Evolutionary conservation across 2,329 filamentous ascomycete genomes (phyloP), one percentile per base, ranked within the genome.

Genomic region (Grosmannia huntii): DNA sequence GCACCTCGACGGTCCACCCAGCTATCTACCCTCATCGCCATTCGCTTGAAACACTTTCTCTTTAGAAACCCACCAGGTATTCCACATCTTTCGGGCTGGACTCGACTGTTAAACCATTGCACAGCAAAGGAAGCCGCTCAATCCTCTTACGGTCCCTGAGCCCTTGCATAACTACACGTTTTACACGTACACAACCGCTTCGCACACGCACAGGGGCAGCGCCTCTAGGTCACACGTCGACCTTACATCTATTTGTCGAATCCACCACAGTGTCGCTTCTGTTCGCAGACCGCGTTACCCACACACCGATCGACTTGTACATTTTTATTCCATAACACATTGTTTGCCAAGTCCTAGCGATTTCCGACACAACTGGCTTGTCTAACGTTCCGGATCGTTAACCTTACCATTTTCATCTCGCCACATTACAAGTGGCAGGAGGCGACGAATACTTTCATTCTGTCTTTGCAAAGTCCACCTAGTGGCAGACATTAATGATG

Each of bases 401-500:
- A 50, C 48, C 7, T 27, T 49, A n/a, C 2, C n/a, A 23, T 53
- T 31, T 57, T 44, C 16, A 27, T 46, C 46, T 44, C 28, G 23
- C 52, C 52, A 27, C 11, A 6, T 41, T 19, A 21, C 38, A 19
- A 55, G 36, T 59, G 53, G 46, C 27, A 50, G 16, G 12, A 36
- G 19, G 11, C 44, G 9, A 38, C 36, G 4, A 11, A 11, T 28
- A 49, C 9, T 56, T 58, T 31, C 46, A 52, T 41, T 25, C 44
- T 46, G 23, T 57, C 36, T 11, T 9, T 27, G 16, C 19, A 27
- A 52, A 23, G n/a, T 44, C 55, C 53, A 36, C 41, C 48, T 46
- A n/a, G 55, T 60, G 56, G 49, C 53, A 38, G 27, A 41, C 38
- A 19, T 33, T 60, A 70, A 73, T 60, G 68, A 91, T 92, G 88